Conservation (phyloP, 441 rosid genomes). For the Aleurites moluccanus region DNA sequence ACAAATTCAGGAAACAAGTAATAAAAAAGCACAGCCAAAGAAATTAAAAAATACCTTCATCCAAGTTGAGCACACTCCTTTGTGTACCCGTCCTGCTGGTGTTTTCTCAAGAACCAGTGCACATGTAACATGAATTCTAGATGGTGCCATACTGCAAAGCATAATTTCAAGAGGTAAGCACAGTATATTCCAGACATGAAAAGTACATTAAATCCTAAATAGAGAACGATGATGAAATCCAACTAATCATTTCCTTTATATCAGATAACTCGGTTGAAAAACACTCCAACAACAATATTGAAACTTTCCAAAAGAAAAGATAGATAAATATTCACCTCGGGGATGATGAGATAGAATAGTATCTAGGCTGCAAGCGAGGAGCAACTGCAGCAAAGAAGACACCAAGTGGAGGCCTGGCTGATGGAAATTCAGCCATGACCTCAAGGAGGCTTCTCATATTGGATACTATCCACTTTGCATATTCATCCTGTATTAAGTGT, state of each 20-base stretch:
- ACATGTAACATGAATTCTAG: conserved; percentile 94
- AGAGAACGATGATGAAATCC: not conserved
- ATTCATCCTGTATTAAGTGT: conserved; percentile 65
- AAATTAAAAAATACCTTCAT: conserved; percentile 68
- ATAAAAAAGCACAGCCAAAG: not conserved
- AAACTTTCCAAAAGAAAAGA: not conserved
- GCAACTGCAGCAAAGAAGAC: conserved; percentile 95
- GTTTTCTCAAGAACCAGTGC: conserved; percentile 84
- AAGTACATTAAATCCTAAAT: not conserved
- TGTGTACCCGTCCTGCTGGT: conserved; percentile 82
- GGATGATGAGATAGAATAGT: conserved; percentile 95
- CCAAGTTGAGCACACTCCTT: conserved; percentile 99
- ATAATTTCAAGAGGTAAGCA: conserved; percentile 21
- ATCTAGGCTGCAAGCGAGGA: conserved; percentile 93
- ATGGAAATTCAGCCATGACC: conserved; percentile 88
- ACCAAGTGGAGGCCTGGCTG: conserved; percentile 93
- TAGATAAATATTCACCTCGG: conserved; percentile 56
- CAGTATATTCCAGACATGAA: not conserved
- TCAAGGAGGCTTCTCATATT: conserved; percentile 95
- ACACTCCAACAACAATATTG: not conserved
- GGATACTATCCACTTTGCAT: conserved; percentile 87
- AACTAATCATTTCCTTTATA: not conserved
- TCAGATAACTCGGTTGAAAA: not conserved
- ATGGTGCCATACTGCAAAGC: conserved; percentile 64
- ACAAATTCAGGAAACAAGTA: not conserved